A percentile compares a stretch with the other conserved stretches of the same genome.
phyloP scores from a whole-genome alignment of 371 early-diverging fungal genomes.

The Smittium culicis region DNA sequence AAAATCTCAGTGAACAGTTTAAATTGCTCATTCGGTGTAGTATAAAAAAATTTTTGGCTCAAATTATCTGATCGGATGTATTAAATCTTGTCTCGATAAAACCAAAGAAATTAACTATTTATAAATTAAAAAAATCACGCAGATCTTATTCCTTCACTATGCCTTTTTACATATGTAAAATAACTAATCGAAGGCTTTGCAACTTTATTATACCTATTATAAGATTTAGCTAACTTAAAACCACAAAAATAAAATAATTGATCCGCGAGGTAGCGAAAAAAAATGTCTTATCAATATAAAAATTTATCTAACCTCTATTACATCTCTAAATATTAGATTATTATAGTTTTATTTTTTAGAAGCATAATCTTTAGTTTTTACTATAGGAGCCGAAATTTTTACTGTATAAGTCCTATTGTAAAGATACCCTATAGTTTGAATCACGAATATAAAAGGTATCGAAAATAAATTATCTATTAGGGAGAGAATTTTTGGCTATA shows the following conservation, averaged over 20 bases:
- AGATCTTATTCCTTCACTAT: constrained; percentile 24
- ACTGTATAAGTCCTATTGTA: constrained; percentile 14
- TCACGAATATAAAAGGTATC: constrained; percentile 11
- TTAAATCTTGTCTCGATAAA: constrained; percentile 22
- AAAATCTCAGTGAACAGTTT: constrained; percentile 29
- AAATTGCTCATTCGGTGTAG: constrained; percentile 37
- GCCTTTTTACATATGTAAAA: constrained; percentile 26
- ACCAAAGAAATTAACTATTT: constrained; percentile 24
- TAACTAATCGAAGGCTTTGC: constrained; percentile 19
- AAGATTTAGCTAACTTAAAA: constrained; percentile 8
- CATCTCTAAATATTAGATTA: constrained; percentile 13
- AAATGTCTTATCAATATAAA: not conserved
- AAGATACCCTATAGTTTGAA: constrained; percentile 16
- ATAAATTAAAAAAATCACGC: constrained; percentile 21
- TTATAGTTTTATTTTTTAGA: constrained; percentile 16
- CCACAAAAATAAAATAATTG: not conserved
- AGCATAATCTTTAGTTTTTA: constrained; percentile 27
- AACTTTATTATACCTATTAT: constrained; percentile 16
- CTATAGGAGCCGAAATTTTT: constrained; percentile 25
- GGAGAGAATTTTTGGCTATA: constrained; percentile 18
- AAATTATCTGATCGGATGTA: constrained; percentile 22
- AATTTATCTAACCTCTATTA: not conserved
- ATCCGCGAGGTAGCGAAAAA: not conserved
- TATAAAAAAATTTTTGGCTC: constrained; percentile 31
- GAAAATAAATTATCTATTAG: constrained; percentile 18